Conservation (phyloP, 306 rosid species). For the Argentina anserina region DNA sequence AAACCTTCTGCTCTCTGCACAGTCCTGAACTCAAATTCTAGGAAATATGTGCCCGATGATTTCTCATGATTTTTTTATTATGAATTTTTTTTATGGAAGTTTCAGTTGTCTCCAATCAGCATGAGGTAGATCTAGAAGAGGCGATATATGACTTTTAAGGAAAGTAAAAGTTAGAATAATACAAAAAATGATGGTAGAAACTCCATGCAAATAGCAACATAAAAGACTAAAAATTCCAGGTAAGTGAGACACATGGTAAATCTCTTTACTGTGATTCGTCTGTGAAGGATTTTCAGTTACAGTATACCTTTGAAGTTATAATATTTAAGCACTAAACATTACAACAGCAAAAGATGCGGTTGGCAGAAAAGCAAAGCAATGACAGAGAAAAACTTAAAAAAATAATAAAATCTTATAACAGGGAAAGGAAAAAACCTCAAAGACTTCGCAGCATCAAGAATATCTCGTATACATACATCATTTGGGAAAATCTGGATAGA, state of each 20-base stretch:
- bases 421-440: conserved; percentile 42
- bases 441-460: conserved; percentile 59
- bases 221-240: neutral
- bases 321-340: neutral
- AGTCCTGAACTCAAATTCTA: neutral
- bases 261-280: neutral
- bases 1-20: neutral
- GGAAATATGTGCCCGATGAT: neutral
- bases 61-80: neutral
- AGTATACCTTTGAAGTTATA: neutral
- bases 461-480: conserved; percentile 56
- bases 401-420: neutral
- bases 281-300: neutral
- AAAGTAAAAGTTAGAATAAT: neutral
- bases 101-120: neutral
- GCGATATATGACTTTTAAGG: neutral
- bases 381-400: neutral
- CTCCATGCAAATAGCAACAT: neutral
- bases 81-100: neutral
- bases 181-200: neutral
- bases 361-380: neutral
- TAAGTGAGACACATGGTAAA: neutral
- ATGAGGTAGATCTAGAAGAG: neutral
- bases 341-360: neutral
- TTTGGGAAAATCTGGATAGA: conserved; percentile 71